Conservation (phyloP, 108 stramenopile species). For the Nitzschia palea region DNA sequence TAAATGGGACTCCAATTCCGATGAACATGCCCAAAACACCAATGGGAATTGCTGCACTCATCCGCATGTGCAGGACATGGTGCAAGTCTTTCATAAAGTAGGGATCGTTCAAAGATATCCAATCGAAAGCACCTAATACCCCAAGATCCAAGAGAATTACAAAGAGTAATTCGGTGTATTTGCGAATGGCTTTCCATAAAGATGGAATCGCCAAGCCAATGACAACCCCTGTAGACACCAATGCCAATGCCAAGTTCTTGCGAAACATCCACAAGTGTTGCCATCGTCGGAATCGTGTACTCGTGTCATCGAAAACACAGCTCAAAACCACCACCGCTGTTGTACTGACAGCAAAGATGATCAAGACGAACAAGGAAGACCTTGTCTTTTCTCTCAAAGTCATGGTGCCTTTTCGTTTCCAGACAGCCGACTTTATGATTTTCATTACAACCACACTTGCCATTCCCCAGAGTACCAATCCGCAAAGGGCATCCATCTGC, state of each 20-base stretch:
- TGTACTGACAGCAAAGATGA: background rate
- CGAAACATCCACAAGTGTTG: slow-evolving; percentile 3
- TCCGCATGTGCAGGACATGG: slow-evolving; percentile 13
- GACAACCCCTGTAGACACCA: background rate
- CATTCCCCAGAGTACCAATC: background rate
- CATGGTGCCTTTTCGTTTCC: background rate
- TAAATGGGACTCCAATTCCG: slow-evolving; percentile 2
- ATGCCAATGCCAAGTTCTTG: slow-evolving; percentile 17
- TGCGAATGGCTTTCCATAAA: background rate
- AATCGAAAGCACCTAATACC: background rate
- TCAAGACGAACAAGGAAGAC: background rate
- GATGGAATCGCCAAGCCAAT: background rate
- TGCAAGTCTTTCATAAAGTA: slow-evolving; percentile 9
- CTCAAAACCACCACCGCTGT: background rate
- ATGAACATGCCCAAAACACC: slow-evolving; percentile 3
- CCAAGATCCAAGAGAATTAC: background rate
- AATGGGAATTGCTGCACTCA: slow-evolving; percentile 29
- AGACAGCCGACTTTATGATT: background rate
- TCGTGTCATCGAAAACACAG: background rate
- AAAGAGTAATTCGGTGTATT: background rate
- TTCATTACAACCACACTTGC: background rate
- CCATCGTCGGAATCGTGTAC: slow-evolving; percentile 1
- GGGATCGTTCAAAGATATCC: background rate
- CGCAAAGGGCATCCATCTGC: background rate
- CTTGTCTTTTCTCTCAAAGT: background rate